These are phyloP conservation scores for Ganoderma lingzhi DNA, from an alignment of 1,284 basidiomycete genomes.

Conservation along the genomic window DNA sequence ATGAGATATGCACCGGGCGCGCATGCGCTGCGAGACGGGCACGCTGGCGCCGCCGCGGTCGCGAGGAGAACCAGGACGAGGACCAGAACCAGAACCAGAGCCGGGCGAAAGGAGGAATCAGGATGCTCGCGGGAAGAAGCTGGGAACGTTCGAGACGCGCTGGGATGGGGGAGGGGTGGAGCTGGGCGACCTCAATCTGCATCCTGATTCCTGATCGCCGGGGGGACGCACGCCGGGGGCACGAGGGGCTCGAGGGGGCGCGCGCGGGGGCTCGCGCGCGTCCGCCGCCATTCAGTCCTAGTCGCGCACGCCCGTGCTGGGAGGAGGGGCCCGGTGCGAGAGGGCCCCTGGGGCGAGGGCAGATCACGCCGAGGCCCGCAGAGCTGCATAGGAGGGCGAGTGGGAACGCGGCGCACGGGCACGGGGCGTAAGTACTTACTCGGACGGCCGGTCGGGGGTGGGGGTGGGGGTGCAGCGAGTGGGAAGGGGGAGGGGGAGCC, in stretches of 20 bases:
- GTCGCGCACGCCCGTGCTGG: not conserved
- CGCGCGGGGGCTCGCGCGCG: not conserved
- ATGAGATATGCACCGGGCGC: too few relatives aligned
- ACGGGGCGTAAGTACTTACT: too few relatives aligned
- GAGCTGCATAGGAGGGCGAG: too few relatives aligned
- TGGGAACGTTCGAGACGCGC: not conserved
- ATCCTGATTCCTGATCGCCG: not conserved
- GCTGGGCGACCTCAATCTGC: not conserved
- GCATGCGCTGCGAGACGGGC: not conserved
- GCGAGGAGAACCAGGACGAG: constrained; percentile 1
- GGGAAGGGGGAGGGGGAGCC: not conserved
- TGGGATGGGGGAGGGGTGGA: not conserved
- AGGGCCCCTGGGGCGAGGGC: not conserved
- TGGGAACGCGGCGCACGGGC: not conserved
- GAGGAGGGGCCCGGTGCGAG: constrained; percentile 3
- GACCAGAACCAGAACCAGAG: not conserved
- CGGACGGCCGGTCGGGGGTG: not conserved
- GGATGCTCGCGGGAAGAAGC: constrained; percentile 1
- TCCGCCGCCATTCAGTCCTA: not conserved
- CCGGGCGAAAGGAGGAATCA: not conserved
- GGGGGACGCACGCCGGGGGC: not conserved
- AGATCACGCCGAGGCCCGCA: constrained; percentile 1
- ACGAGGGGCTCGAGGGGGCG: constrained; percentile 3
- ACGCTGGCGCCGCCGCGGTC: not conserved
- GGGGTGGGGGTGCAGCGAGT: not conserved